Evolutionary conservation across 2,329 filamentous ascomycete genomes (phyloP), one percentile per base, ranked within the genome.

Genomic region (Penicillium sp.): DNA sequence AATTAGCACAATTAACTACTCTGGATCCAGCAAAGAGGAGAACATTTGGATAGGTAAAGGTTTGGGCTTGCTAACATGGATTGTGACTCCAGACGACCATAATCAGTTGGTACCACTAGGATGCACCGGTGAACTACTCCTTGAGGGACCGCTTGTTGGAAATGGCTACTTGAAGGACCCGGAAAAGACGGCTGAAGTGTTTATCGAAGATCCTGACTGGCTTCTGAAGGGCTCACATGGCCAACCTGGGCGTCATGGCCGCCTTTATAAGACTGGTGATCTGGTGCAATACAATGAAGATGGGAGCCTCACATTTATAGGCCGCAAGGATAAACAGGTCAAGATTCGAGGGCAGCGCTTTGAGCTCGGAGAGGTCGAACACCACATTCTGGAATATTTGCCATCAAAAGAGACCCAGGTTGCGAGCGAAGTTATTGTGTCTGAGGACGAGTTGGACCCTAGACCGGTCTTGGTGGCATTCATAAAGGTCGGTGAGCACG

Each of bases 141-240:
- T 80, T 9, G 74, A 77, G 54, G 75, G 77, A 1, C 74, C 76
- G 0, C 64, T 72, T 24, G 62, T 79, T 0, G 75, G 67, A 1
- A 58, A 61, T 39, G 76, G 74, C 0, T 79, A 79, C 52, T 50
- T 76, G 1, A 57, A 61, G 10, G 58, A 69, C 16, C 52, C 53
- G 11, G 54, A 44, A 11, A 64, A 64, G 48, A 69, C 65, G 2
- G 48, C 43, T 8, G 31, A 34, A 4, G 43, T 47, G 10, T 69
- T 69, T 42, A 59, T 68, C 8, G 11, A 45, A 22, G 55, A 66
- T 47, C 68, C 68, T 2, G 29, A 51, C 11, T 68, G 63, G 66
- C 34, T 54, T 3, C 11, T 40, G 2, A 10, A 22, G 21, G 52
- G 52, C 6, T 10, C 3, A 5, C 6, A 7, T n/a, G 38, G 38